phyloP scores from a whole-genome alignment of 257 asterid genomes.

The Petunia secreta region DNA sequence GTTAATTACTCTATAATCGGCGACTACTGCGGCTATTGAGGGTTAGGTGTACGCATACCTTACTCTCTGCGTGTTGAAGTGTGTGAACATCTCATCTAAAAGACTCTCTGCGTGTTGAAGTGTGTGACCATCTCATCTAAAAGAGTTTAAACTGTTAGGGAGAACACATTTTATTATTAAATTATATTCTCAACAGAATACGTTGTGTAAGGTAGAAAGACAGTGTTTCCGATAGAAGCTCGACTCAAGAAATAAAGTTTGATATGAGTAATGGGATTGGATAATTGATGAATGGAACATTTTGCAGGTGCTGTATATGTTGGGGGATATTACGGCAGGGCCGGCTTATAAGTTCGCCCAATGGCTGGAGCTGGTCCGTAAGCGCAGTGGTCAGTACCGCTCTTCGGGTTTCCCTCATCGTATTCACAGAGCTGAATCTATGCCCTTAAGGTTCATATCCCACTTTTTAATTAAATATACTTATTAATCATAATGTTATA shows the following conservation, averaged over 20 bases:
- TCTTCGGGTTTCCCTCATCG: conserved; percentile 91
- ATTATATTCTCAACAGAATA: too few species aligned
- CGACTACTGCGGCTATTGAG: too few species aligned
- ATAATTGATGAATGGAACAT: neutral
- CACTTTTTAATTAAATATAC: neutral
- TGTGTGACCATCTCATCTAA: too few species aligned
- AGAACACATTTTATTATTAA: too few species aligned
- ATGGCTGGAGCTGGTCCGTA: conserved; percentile 99
- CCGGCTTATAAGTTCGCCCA: conserved; percentile 91
- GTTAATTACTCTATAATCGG: too few species aligned
- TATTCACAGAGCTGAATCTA: conserved; percentile 53
- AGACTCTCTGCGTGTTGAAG: too few species aligned
- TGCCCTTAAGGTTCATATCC: conserved; percentile 71
- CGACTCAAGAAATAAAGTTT: neutral
- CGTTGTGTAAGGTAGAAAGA: too few species aligned
- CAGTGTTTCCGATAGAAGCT: too few species aligned
- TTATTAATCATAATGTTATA: neutral
- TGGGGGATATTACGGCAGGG: conserved; percentile 95
- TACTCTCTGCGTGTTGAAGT: too few species aligned
- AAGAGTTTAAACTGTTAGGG: too few species aligned
- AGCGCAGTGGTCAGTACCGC: conserved; percentile 80
- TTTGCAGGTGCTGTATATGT: conserved; percentile 90
- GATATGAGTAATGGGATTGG: neutral
- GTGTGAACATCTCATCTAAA: too few species aligned
- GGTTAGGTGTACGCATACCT: too few species aligned